Base-by-base conservation (phyloP, 2,329 filamentous ascomycete genomes). In the Piedraia hortae region DNA sequence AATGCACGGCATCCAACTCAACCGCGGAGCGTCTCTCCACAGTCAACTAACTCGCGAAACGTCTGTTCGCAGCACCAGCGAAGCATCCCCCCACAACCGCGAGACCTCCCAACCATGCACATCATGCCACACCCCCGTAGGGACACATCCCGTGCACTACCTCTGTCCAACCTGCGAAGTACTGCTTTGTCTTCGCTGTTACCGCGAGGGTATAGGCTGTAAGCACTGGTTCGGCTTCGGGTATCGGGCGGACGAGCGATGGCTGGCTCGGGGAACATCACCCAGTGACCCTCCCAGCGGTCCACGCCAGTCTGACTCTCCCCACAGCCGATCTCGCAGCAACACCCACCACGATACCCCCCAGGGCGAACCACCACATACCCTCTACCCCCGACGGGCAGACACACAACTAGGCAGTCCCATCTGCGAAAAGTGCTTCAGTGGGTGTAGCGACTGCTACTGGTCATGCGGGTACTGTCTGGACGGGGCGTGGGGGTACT, bases 401-500 rank as follows among this genome's bases (percentile, higher is more conserved):
- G 18, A 12, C 18, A 9, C 9, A 11, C 2, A 13, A 6, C 13
- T 22, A 13, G 16, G 7, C 7, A 82, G 82, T 10, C 66, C 74
- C 4, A 91, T 91, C 43, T 93, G 82, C 41, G 63, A 70, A 16
- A 58, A 59, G 21, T 91, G 82, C 41, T 51, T 58, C 10, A 52
- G 59, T 1, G 72, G 64, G 51, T 59, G 75, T 0, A 80, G 88
- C 35, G 60, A 69, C 22, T 85, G 75, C 44, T 89, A 74, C 45
- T 93, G 80, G 82, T 67, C 73, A 29, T 93, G 82, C 42, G 63
- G 7, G 10, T 43, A 57, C 12, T 93, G 82, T 47, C 90, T 90
- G 35, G 66, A 85, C 29, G 82, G 77, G 4, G 80, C 88, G 38
- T 93, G 80, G 80, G 82, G 82, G 0, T 91, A 75, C 41, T 93